Evolutionary conservation across 2,329 filamentous ascomycete genomes (phyloP).

Genomic region (Xylaria polymorpha): DNA sequence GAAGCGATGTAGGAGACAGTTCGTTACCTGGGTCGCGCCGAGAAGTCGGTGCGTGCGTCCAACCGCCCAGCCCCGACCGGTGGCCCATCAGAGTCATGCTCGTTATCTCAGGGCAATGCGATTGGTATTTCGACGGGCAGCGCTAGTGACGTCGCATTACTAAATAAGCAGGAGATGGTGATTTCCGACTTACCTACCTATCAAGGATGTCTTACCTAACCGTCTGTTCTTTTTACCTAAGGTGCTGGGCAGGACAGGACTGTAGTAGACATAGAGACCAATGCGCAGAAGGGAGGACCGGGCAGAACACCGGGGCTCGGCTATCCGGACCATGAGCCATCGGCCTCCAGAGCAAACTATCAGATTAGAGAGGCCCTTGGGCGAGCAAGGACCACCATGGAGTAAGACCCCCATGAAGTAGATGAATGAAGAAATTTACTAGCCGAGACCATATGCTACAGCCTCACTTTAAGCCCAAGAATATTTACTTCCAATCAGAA

Average conservation of each 20-base stretch:
- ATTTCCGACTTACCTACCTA: slow-evolving; percentile 1
- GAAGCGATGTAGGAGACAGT: slow-evolving; percentile 9
- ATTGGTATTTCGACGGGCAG: slow-evolving; percentile 16
- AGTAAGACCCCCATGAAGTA: neutral
- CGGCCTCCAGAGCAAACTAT: neutral
- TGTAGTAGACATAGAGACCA: neutral
- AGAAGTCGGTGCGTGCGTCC: slow-evolving; percentile 19
- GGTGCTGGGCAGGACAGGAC: neutral
- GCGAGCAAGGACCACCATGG: neutral
- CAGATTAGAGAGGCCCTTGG: neutral
- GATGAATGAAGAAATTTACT: neutral
- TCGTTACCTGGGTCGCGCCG: neutral
- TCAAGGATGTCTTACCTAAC: slow-evolving; percentile 17
- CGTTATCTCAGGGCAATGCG: slow-evolving; percentile 16
- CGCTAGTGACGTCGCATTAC: slow-evolving; percentile 30
- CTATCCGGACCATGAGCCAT: neutral
- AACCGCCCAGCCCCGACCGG: slow-evolving; percentile 4
- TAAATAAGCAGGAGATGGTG: slow-evolving; percentile 15
- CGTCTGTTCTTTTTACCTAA: slow-evolving; percentile 19
- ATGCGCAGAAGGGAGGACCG: neutral
- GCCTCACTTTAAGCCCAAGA: slow-evolving; percentile 14
- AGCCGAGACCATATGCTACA: neutral
- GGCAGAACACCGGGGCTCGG: neutral
- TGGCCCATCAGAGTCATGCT: slow-evolving; percentile 6
- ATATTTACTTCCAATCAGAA: slow-evolving; percentile 15